Conservation (phyloP, 148 eudicot species). For the Euryodendron excelsum region DNA sequence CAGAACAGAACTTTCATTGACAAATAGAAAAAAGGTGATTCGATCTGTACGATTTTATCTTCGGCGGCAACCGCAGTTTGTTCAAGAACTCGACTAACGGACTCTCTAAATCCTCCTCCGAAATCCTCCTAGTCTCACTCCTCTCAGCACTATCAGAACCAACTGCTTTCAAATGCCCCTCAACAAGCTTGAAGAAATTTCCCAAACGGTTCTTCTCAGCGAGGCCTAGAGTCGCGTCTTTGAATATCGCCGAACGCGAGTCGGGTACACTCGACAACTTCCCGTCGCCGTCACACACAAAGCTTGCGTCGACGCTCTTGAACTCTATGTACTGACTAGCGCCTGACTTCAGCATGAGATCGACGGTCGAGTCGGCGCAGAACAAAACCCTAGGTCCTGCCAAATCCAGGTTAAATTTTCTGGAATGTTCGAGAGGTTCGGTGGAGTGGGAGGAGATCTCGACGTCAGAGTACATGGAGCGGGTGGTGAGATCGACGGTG, state of each 20-base stretch:
- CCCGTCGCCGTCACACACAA: constrained; percentile 36
- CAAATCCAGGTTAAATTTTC: constrained; percentile 54
- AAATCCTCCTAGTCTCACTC: constrained; percentile 26
- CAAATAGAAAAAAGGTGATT: constrained; percentile 27
- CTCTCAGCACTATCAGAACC: not conserved
- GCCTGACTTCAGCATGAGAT: constrained; percentile 57
- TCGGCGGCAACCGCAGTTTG: constrained; percentile 45
- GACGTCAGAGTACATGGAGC: constrained; percentile 39
- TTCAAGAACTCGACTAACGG: constrained; percentile 65
- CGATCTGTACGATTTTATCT: constrained; percentile 64
- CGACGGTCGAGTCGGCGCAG: constrained; percentile 58
- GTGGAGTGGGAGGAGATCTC: constrained; percentile 31
- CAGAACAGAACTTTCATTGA: constrained; percentile 28
- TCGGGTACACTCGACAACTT: constrained; percentile 61
- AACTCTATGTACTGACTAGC: constrained; percentile 73
- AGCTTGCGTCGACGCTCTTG: constrained; percentile 59
- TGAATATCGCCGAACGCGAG: constrained; percentile 65
- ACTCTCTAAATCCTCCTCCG: constrained; percentile 66
- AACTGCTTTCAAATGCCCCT: constrained; percentile 40
- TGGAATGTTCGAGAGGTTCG: constrained; percentile 17
- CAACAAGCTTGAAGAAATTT: constrained; percentile 64
- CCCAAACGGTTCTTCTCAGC: constrained; percentile 63
- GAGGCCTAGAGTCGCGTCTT: constrained; percentile 38
- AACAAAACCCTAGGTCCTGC: constrained; percentile 80
- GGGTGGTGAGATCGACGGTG: constrained; percentile 32